phyloP scores from a whole-genome alignment of 2,329 filamentous ascomycete genomes.

The Penicillium occitanis region DNA sequence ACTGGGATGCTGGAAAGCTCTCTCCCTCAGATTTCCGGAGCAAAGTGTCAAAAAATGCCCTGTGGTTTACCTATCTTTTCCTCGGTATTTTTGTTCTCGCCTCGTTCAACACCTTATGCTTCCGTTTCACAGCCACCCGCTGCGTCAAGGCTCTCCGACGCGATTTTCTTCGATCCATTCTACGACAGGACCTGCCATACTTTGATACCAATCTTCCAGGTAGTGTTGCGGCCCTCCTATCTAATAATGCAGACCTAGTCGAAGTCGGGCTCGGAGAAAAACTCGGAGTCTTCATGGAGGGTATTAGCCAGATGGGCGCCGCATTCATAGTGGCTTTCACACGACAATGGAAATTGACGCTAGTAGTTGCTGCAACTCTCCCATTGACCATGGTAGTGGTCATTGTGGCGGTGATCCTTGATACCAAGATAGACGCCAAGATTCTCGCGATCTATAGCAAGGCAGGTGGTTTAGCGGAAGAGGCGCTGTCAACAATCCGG shows the following conservation, averaged over 20 bases:
- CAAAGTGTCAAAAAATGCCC: background rate
- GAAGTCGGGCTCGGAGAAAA: background rate
- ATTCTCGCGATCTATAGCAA: background rate
- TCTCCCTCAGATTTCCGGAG: background rate
- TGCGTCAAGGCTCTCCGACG: background rate
- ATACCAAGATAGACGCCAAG: background rate
- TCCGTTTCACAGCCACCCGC: background rate
- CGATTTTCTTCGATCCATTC: background rate
- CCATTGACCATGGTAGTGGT: background rate
- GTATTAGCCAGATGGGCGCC: background rate
- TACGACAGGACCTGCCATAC: background rate
- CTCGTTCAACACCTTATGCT: background rate
- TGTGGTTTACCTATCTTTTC: background rate
- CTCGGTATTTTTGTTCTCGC: background rate
- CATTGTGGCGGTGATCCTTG: background rate
- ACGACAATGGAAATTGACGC: background rate
- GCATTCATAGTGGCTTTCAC: conserved; percentile 1
- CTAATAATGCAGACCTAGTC: background rate
- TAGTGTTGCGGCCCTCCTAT: background rate
- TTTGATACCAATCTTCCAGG: background rate
- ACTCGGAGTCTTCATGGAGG: background rate
- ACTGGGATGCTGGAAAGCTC: background rate
- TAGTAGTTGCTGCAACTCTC: background rate
- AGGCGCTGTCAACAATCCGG: background rate
- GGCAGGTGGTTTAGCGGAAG: background rate